Evolutionary conservation across 2,329 filamentous ascomycete genomes (phyloP).

Genomic region (Calonectria pseudoreteaudii): DNA sequence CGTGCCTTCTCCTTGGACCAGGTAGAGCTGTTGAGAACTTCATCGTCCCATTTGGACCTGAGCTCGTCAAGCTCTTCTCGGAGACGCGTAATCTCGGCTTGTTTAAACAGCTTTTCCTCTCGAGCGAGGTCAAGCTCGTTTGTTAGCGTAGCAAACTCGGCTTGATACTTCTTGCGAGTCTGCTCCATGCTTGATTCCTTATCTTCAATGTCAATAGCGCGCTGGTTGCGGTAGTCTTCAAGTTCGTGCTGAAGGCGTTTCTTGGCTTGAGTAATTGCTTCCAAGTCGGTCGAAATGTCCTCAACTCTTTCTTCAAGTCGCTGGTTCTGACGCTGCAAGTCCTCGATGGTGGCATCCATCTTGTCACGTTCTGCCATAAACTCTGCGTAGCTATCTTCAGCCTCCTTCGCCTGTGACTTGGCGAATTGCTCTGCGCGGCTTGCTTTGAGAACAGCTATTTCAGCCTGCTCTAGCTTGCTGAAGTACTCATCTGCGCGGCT

Average conservation of each 20-base stretch:
- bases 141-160: slow-evolving; percentile 88
- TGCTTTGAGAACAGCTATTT: slow-evolving; percentile 94
- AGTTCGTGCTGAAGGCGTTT: slow-evolving; percentile 96
- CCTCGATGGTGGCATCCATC: slow-evolving; percentile 88
- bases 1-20: slow-evolving; percentile 98
- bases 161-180: slow-evolving; percentile 96
- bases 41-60: slow-evolving; percentile 96
- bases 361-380: slow-evolving; percentile 94
- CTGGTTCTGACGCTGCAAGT: slow-evolving; percentile 90
- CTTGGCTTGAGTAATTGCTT: slow-evolving; percentile 87
- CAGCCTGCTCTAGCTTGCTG: slow-evolving; percentile 94
- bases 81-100: slow-evolving; percentile 86
- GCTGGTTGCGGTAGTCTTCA: slow-evolving; percentile 94
- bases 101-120: slow-evolving; percentile 87
- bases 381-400: slow-evolving; percentile 89
- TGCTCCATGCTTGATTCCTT: slow-evolving; percentile 97
- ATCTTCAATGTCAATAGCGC: slow-evolving; percentile 96
- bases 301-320: slow-evolving; percentile 91
- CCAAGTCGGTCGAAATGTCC: slow-evolving; percentile 89
- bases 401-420: slow-evolving; percentile 87
- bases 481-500: slow-evolving; percentile 95
- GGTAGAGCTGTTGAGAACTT: slow-evolving; percentile 95
- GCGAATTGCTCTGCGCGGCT: slow-evolving; percentile 94
- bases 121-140: slow-evolving; percentile 94
- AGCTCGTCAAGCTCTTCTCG: slow-evolving; percentile 97